Evolutionary conservation across 2,329 filamentous ascomycete species (phyloP).

Genomic region (Xylaria sp.): DNA sequence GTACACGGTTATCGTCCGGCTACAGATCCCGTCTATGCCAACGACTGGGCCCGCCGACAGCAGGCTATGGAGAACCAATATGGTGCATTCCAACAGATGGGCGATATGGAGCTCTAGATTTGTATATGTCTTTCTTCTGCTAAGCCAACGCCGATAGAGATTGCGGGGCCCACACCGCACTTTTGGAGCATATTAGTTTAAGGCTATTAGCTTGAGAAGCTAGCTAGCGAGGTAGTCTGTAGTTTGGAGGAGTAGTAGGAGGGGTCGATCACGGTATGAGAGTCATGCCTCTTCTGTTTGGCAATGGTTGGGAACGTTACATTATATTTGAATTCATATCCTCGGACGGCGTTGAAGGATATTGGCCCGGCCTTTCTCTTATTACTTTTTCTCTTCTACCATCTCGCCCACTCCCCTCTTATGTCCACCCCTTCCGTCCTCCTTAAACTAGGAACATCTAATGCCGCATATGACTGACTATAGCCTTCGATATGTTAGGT

Average conservation of each 20-base stretch:
- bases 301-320: constrained; percentile 1
- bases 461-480: constrained; percentile 9
- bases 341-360: constrained; percentile 31
- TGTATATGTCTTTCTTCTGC: constrained; percentile 25
- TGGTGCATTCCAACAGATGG: constrained; percentile 66
- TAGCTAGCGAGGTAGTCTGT: constrained; percentile 12
- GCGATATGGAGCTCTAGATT: constrained; percentile 46
- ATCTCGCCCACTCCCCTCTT: neutral
- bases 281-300: neutral
- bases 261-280: neutral
- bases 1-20: constrained; percentile 66
- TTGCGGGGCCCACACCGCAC: neutral
- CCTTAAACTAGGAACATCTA: neutral
- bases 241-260: neutral
- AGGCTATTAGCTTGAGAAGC: neutral
- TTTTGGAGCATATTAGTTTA: constrained; percentile 13
- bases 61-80: constrained; percentile 76
- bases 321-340: constrained; percentile 31
- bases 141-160: constrained; percentile 7
- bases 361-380: constrained; percentile 12
- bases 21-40: constrained; percentile 76
- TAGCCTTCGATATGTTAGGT: neutral
- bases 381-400: constrained; percentile 1
- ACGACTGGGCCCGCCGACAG: constrained; percentile 60
- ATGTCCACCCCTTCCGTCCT: no score